phyloP scores from a whole-genome alignment of 371 early-diverging fungal genomes.

The Capillidium heterosporum region DNA sequence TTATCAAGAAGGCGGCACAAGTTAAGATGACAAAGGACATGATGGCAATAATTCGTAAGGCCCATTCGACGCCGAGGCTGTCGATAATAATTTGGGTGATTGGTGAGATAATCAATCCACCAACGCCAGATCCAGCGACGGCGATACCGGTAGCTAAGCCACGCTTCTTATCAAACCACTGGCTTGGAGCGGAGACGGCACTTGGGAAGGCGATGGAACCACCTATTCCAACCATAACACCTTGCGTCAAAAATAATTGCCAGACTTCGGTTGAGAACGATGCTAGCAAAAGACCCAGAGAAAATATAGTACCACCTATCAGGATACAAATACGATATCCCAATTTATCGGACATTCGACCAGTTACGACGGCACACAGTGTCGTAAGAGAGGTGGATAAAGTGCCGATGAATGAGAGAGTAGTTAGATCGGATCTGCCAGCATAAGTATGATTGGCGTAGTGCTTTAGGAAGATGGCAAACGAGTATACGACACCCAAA shows the following conservation, averaged over 20 bases:
- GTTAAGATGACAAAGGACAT: conserved; percentile 23
- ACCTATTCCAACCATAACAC: too few relatives aligned
- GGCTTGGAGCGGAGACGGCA: too few relatives aligned
- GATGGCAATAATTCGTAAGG: conserved; percentile 38
- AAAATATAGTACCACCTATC: neutral
- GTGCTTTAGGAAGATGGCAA: conserved; percentile 20
- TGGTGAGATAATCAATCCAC: too few relatives aligned
- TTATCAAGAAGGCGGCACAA: conserved; percentile 7
- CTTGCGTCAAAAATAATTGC: too few relatives aligned
- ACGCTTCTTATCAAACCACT: too few relatives aligned
- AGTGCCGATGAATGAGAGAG: neutral
- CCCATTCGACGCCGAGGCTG: conserved; percentile 32
- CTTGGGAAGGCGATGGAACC: too few relatives aligned
- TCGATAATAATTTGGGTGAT: conserved; percentile 23
- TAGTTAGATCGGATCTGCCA: neutral
- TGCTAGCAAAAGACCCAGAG: neutral
- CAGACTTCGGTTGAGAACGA: too few relatives aligned
- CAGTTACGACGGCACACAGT: neutral
- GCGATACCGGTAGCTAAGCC: too few relatives aligned
- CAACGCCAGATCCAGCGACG: too few relatives aligned
- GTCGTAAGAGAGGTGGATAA: neutral
- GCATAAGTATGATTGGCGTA: conserved; percentile 8
- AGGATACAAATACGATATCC: neutral
- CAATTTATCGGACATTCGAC: neutral
- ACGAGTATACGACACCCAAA: conserved; percentile 22